A percentile compares a stretch with the other conserved stretches of the same genome.
These are phyloP conservation scores for Suillus decipiens DNA, from an alignment of 768 basidiomycete genomes.

Conservation along the genomic window DNA sequence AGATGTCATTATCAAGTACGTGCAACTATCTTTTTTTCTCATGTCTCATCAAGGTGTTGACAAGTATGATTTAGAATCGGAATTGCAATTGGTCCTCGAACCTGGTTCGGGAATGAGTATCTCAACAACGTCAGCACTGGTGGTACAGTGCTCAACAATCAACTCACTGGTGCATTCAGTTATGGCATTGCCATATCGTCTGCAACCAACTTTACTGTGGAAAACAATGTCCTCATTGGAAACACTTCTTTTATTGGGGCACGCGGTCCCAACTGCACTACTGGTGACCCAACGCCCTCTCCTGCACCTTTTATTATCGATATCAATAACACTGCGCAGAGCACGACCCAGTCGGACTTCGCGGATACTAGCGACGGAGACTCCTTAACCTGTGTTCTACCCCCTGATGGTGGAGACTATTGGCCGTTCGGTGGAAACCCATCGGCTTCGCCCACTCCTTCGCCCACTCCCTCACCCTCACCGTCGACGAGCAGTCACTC, in stretches of 20 bases:
- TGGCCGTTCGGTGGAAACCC: constrained; percentile 72
- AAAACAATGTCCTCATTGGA: constrained; percentile 59
- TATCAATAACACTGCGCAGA: constrained; percentile 38
- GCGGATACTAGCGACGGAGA: constrained; percentile 52
- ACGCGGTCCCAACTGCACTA: constrained; percentile 64
- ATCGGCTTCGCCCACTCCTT: constrained; percentile 26
- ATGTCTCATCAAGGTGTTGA: constrained; percentile 12
- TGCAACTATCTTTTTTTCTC: constrained; percentile 8
- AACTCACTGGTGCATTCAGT: constrained; percentile 66
- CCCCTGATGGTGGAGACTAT: constrained; percentile 65
- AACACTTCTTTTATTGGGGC: constrained; percentile 78
- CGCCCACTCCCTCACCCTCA: constrained; percentile 19
- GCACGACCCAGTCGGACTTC: constrained; percentile 56
- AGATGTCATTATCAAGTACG: constrained; percentile 72
- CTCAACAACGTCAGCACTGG: constrained; percentile 53
- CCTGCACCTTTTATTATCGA: constrained; percentile 65
- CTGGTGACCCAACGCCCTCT: constrained; percentile 47
- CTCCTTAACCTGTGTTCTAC: constrained; percentile 64
- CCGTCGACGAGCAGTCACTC: constrained; percentile 20
- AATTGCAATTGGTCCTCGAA: constrained; percentile 76
- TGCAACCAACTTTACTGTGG: constrained; percentile 65
- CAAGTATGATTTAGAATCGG: constrained; percentile 54
- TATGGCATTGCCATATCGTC: constrained; percentile 71
- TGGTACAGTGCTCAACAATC: constrained; percentile 60
- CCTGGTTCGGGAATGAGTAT: constrained; percentile 68